phyloP scores from a whole-genome alignment of 495 filamentous ascomycete genomes.

The Penicillium malachiteum region DNA sequence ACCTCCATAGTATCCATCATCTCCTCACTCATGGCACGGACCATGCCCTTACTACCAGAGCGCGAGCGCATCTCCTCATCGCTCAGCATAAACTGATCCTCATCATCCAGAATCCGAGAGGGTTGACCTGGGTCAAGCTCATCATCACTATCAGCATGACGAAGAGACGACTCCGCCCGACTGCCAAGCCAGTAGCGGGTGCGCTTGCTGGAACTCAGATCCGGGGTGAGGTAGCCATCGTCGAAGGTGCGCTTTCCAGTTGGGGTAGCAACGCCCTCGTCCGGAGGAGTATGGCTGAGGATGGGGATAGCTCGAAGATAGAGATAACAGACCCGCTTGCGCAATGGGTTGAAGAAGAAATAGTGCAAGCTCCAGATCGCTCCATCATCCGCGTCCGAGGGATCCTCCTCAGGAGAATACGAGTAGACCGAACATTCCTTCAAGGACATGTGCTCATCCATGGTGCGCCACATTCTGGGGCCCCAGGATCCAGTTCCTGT shows the following conservation, averaged over 20 bases:
- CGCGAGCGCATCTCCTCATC: conserved; percentile 44
- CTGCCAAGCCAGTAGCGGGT: conserved; percentile 83
- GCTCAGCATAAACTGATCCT: conserved; percentile 44
- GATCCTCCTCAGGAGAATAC: conserved; percentile 80
- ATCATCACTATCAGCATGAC: conserved; percentile 44
- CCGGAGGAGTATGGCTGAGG: conserved; percentile 63
- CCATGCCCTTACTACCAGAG: conserved; percentile 45
- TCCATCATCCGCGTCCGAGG: conserved; percentile 85
- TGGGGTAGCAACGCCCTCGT: conserved; percentile 38
- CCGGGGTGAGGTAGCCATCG: conserved; percentile 48
- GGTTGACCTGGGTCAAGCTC: conserved; percentile 34
- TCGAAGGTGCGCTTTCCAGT: conserved; percentile 50
- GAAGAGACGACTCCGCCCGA: conserved; percentile 37
- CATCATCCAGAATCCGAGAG: conserved; percentile 32
- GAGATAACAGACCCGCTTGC: conserved; percentile 93
- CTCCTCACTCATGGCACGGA: conserved; percentile 71
- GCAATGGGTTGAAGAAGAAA: conserved; percentile 93
- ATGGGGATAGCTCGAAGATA: conserved; percentile 85
- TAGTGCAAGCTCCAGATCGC: conserved; percentile 94
- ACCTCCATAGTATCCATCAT: conserved; percentile 70
- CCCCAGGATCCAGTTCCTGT: conserved; percentile 60
- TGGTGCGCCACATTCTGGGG: conserved; percentile 81
- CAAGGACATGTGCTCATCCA: conserved; percentile 90
- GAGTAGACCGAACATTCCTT: conserved; percentile 81
- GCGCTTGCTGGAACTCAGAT: conserved; percentile 66